Conservation (phyloP, 1,284 basidiomycete genomes). For the Apiotrichum akiyoshidainum region DNA sequence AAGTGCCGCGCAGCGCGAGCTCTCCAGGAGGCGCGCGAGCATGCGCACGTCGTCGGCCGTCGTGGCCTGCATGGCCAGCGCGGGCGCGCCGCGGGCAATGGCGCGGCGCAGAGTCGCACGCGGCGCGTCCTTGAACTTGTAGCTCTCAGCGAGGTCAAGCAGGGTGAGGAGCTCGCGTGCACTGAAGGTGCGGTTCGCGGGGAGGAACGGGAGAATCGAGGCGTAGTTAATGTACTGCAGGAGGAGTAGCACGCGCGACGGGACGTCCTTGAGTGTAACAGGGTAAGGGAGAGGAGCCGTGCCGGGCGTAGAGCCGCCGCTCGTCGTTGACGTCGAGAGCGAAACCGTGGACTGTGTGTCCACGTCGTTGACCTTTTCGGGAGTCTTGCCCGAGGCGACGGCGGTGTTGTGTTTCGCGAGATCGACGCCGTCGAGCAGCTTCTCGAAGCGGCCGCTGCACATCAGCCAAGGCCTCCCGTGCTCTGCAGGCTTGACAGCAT, state of each 20-base stretch:
- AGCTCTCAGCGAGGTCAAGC: conserved; percentile 2
- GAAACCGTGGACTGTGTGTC: background rate
- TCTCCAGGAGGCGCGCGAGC: background rate
- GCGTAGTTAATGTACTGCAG: conserved; percentile 3
- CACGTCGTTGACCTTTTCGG: background rate
- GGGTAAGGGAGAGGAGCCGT: background rate
- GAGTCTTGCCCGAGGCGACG: background rate
- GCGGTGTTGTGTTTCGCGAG: background rate
- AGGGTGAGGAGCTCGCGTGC: background rate
- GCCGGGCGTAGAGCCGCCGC: background rate
- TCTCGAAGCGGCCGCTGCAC: conserved; percentile 1
- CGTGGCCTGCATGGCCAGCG: background rate
- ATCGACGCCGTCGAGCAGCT: background rate
- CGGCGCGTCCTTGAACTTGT: conserved; percentile 4
- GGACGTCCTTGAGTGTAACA: background rate
- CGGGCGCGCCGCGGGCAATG: background rate
- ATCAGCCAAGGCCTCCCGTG: too few species aligned
- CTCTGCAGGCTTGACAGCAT: too few species aligned
- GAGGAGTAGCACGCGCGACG: conserved; percentile 1
- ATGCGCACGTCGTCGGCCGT: background rate
- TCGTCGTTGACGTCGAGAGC: background rate
- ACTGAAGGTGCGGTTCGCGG: background rate
- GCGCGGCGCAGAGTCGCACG: background rate
- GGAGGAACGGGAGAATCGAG: background rate
- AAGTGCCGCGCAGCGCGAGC: background rate